A percentile compares a stretch with the other conserved stretches of the same genome.
phyloP scores from a whole-genome alignment of 1,284 basidiomycete species.

The Malassezia furfur region DNA sequence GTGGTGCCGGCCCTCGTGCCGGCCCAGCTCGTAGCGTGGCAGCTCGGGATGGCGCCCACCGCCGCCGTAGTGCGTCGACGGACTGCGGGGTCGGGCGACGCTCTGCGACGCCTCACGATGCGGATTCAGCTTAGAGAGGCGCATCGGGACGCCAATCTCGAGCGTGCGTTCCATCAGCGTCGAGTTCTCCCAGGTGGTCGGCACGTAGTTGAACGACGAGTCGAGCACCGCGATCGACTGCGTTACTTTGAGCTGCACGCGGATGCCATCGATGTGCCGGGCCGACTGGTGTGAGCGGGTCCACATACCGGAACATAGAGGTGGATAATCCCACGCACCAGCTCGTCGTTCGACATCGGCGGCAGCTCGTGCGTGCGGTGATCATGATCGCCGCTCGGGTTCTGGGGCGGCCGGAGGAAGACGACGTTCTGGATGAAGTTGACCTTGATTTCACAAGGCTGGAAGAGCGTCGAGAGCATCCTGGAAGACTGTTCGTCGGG shows the following conservation, averaged over 20 bases:
- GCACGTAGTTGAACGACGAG: conserved; percentile 25
- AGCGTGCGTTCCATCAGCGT: conserved; percentile 42
- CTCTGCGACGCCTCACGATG: conserved; percentile 4
- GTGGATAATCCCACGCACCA: conserved; percentile 45
- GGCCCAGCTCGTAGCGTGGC: background rate
- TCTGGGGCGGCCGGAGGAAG: conserved; percentile 41
- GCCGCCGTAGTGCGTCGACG: conserved; percentile 2
- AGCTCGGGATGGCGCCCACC: conserved; percentile 8
- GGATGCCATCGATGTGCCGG: conserved; percentile 40
- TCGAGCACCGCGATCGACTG: conserved; percentile 44
- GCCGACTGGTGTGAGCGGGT: conserved; percentile 12
- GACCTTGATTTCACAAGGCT: conserved; percentile 41
- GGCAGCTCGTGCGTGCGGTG: conserved; percentile 24
- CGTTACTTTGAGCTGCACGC: conserved; percentile 37
- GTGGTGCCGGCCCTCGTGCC: background rate
- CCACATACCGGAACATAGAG: conserved; percentile 31
- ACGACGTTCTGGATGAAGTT: conserved; percentile 43
- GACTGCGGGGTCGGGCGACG: conserved; percentile 4
- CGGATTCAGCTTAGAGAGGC: conserved; percentile 11
- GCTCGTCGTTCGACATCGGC: conserved; percentile 41
- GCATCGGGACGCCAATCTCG: conserved; percentile 34
- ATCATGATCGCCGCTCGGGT: conserved; percentile 23
- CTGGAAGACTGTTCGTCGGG: background rate
- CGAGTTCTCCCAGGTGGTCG: conserved; percentile 41
- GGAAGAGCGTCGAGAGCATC: conserved; percentile 41